Evolutionary conservation across 2,329 filamentous ascomycete genomes (phyloP), one percentile per base, ranked within the genome.

Genomic region (Epichloe aotearoae): DNA sequence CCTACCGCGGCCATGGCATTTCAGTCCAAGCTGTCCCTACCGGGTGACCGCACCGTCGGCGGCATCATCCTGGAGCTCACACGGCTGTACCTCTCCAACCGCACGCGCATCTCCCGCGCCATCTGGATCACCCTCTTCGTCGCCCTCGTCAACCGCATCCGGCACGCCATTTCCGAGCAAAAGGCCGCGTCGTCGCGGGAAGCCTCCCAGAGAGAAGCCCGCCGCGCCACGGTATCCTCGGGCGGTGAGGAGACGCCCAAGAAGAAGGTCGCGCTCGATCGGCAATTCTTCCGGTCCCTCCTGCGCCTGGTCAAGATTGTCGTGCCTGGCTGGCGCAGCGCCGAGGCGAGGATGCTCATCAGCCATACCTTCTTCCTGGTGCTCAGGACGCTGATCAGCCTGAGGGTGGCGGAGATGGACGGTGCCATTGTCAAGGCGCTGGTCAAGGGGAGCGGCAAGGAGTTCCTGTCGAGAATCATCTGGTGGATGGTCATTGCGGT

Each of bases 401-500:
- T 98, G 60, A 95, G 95, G 67, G 93, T 98, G 20, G 93, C 93
- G 2, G 90, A 95, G 66, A 83, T 98, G 74, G 93, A 98, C 68
- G 93, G 93, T 44, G 83, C 83, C 54, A 80, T 98, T 53, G 93
- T 98, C 53, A 95, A 93, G 69, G 90, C 82, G 56, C 72, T 98
- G 51, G 90, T 98, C 44, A 84, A 89, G 66, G 93, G 93, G 2
- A 93, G 84, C 58, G 93, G 91, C 15, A 87, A 82, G 66, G 89
- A 95, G 57, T 98, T 98, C 58, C 64, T 97, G 59, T 82, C 83
- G 58, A 83, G 88, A 0, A 82, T 98, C 59, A 79, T 94, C 5
- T 96, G 91, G 89, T 98, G 93, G 93, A 98, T 98, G 93, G 66
- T 91, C 50, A 93, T 98, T 57, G 91, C 93, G 26, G 77, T 98